Base-by-base conservation (phyloP, 805 yeast species). In the Candida sphagnicola region DNA sequence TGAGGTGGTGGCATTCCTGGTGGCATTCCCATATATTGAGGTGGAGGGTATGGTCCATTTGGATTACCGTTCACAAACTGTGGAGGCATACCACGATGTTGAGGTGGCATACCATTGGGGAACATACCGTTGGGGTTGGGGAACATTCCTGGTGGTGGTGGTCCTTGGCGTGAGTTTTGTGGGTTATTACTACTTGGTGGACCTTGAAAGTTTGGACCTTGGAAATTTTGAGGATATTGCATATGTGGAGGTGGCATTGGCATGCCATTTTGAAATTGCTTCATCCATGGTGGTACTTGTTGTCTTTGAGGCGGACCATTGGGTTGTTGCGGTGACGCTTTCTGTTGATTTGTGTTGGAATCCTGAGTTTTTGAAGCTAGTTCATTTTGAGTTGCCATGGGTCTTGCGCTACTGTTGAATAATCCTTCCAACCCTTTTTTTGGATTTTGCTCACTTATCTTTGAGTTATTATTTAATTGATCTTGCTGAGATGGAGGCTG, bases 121-220 rank as follows among this genome's bases (percentile, higher is more conserved):
- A 43, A 39, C 13, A 49, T 43, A 1, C 68, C 68, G 3, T 55
- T 59, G 2, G 66, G 25, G 3, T 55, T 59, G 2, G 24, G 69
- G 17, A 52, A 54, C 65, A 63, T 57, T 5, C 67, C 68, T 13
- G 67, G 66, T 3, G 64, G 64, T 30, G 48, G 54, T 30, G 50
- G 49, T 10, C 29, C 39, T 31, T 41, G 39, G 13, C 30, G 43
- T 12, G 36, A 34, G 18, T 33, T 33, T 12, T 28, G 19, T 6
- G n/a, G 35, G 4, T 16, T 18, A 16, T 21, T 21, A 23, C 42
- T 45, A 24, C 34, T 33, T 16, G 39, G 35, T 17, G 34, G 34
- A 4, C 23, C 34, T 16, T 21, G 24, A 10, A 21, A 21, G 24
- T 21, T 21, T 26, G 6, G 29, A 16, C 35, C 35, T 16, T 33